Base-by-base conservation (phyloP, 108 stramenopile genomes). In the Cylindrotheca fusiformis region DNA sequence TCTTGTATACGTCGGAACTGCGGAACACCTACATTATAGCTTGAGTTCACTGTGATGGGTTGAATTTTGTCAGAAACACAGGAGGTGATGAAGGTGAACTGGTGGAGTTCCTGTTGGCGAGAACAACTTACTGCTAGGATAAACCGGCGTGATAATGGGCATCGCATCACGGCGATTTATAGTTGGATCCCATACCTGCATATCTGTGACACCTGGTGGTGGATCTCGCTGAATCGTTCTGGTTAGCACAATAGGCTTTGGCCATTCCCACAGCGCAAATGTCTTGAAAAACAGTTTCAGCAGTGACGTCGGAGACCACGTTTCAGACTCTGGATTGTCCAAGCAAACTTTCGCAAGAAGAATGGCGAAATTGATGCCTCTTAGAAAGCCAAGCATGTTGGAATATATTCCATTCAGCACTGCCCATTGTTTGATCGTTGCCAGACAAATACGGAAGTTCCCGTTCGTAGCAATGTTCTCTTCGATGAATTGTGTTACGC, bases 111-210 rank as follows among this genome's bases (percentile, higher is more conserved):
- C n/a, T n/a, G n/a, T n/a, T n/a, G n/a, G n/a, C n/a, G n/a, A n/a
- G n/a, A n/a, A n/a, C 17, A 2, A 72, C 71, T 59, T 59, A 72
- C 71, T 96, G 36, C 85, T 76, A 10, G 98, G 98, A 73, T 95
- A 98, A 23, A 89, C 93, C 1, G 98, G 98, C 1, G 98, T 99
- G 66, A 99, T 87, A 67, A 99, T 97, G 5, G 98, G 98, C 89
- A 89, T 93, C 2, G 84, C 52, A 67, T 94, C 96, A 5, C 90
- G 67, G 32, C 63, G 81, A 67, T 93, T 87, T 2, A 58, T 58
- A 1, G 49, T 33, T 20, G 94, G 94, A 68, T 96, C 85, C 93
- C 94, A 95, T 10, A 85, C 84, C 4, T 76, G 67, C 55, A 81
- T 66, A 19, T 46, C 50, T 5, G 52, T 31, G 1, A 76, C 76